Evolutionary conservation across 1,284 basidiomycete species (phyloP).

Genomic region (Ganoderma multipileum): DNA sequence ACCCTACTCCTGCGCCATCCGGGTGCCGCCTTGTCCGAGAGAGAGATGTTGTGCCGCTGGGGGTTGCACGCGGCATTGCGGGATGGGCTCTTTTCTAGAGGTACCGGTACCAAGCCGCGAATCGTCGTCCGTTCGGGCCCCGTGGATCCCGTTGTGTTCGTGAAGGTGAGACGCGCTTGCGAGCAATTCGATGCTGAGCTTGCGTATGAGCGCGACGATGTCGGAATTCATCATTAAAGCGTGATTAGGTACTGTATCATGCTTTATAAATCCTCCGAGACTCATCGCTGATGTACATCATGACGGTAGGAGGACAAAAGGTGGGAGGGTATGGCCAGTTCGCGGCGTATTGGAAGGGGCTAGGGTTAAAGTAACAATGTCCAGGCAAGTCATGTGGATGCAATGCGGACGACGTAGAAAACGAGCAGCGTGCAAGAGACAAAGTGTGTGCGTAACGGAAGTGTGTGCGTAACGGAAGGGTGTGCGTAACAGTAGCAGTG

Average conservation of each 20-base stretch:
- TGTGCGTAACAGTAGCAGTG: too few species aligned
- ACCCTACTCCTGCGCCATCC: constrained; percentile 28
- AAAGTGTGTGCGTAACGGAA: too few species aligned
- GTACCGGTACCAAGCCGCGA: constrained; percentile 1
- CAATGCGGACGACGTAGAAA: too few species aligned
- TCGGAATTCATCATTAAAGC: not conserved
- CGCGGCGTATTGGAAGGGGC: too few species aligned
- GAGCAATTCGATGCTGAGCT: constrained; percentile 18
- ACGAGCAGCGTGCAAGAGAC: too few species aligned
- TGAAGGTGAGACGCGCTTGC: constrained; percentile 18
- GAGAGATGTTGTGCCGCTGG: constrained; percentile 24
- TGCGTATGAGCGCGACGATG: constrained; percentile 8
- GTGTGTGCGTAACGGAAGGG: too few species aligned
- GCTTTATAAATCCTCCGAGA: too few species aligned
- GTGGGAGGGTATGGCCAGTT: too few species aligned
- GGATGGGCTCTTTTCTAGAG: constrained; percentile 19
- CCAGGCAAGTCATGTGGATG: too few species aligned
- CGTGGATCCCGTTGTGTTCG: constrained; percentile 22
- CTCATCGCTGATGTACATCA: too few species aligned
- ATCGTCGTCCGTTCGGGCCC: constrained; percentile 26
- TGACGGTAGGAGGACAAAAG: too few species aligned
- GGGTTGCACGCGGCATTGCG: constrained; percentile 21
- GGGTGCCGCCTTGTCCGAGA: constrained; percentile 4
- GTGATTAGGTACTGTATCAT: not conserved
- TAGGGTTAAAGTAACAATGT: too few species aligned